A percentile compares a stretch with the other conserved stretches of the same genome.
These are phyloP conservation scores for Calonectria pauciramosa DNA, from an alignment of 2,329 filamentous ascomycete genomes.

Conservation along the genomic window DNA sequence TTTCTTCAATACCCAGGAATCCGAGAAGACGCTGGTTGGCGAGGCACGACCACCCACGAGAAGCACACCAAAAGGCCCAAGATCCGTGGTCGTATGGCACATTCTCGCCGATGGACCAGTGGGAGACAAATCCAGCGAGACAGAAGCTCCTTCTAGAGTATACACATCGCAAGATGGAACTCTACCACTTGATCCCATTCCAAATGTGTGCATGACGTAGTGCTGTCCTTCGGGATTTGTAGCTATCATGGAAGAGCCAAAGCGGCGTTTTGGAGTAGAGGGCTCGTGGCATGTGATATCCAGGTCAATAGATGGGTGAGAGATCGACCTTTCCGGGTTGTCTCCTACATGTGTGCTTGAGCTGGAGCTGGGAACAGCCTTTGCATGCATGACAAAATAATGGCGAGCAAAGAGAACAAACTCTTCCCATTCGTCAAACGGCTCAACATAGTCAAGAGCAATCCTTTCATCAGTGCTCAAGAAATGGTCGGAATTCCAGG, in stretches of 20 bases:
- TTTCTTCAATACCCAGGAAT: slow-evolving; percentile 81
- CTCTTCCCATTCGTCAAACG: slow-evolving; percentile 97
- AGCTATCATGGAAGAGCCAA: slow-evolving; percentile 67
- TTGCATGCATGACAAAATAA: slow-evolving; percentile 82
- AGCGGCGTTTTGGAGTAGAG: slow-evolving; percentile 63
- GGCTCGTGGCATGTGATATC: slow-evolving; percentile 29
- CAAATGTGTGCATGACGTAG: slow-evolving; percentile 61
- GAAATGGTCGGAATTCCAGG: slow-evolving; percentile 81
- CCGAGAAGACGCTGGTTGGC: slow-evolving; percentile 75
- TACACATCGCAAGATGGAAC: slow-evolving; percentile 67
- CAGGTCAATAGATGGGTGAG: slow-evolving; percentile 9
- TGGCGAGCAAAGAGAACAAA: slow-evolving; percentile 88
- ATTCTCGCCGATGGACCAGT: slow-evolving; percentile 63
- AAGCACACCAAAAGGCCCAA: slow-evolving; percentile 71
- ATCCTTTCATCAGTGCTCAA: slow-evolving; percentile 71
- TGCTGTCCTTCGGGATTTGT: slow-evolving; percentile 55
- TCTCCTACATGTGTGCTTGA: not conserved
- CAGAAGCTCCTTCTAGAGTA: slow-evolving; percentile 33
- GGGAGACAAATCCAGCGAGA: slow-evolving; percentile 45
- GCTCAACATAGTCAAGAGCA: slow-evolving; percentile 78
- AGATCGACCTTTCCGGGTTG: not conserved
- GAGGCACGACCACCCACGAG: slow-evolving; percentile 85
- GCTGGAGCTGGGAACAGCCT: slow-evolving; percentile 25
- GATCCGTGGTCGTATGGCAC: slow-evolving; percentile 81
- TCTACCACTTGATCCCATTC: slow-evolving; percentile 59